phyloP scores from a whole-genome alignment of 805 yeast genomes.

The Yarrowia osloensis region DNA sequence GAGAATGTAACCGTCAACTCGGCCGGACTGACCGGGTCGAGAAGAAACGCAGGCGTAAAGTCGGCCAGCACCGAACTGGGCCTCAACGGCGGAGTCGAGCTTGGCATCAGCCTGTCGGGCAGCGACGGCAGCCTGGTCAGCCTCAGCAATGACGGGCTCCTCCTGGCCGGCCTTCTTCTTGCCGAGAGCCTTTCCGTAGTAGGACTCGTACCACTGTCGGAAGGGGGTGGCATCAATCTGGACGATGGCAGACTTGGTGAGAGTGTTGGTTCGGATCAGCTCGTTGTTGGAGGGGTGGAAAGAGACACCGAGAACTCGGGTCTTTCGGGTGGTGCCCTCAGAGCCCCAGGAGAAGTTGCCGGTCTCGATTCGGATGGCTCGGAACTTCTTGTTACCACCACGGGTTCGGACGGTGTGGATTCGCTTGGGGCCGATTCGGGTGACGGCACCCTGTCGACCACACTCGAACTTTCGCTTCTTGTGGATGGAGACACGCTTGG shows the following conservation, averaged over 20 bases:
- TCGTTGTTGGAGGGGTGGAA: conserved; percentile 99
- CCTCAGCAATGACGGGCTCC: conserved; percentile 53
- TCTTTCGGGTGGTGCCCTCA: conserved; percentile 97
- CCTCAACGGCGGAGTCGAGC: conserved; percentile 86
- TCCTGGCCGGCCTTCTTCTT: conserved; percentile 61
- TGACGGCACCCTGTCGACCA: conserved; percentile 99
- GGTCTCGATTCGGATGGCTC: conserved; percentile 98
- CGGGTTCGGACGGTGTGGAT: conserved; percentile 99
- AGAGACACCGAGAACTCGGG: conserved; percentile 96
- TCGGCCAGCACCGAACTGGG: conserved; percentile 99
- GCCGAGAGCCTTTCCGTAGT: conserved; percentile 93
- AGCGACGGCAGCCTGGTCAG: conserved; percentile 84
- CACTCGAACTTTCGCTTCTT: conserved; percentile 99
- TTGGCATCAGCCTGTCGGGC: conserved; percentile 82
- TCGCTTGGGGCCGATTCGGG: conserved; percentile 98
- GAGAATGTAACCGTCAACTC: conserved; percentile 99
- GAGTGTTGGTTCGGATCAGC: conserved; percentile 99
- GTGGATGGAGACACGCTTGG: conserved; percentile 99
- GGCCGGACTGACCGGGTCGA: conserved; percentile 99
- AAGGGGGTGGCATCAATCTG: conserved; percentile 99
- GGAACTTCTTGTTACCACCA: conserved; percentile 99
- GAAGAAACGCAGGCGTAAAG: conserved; percentile 98
- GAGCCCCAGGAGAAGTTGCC: conserved; percentile 99
- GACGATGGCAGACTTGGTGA: conserved; percentile 98
- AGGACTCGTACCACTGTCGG: conserved; percentile 99